Conservation (phyloP, 331 rosid species). For the Cucumis variabilis region DNA sequence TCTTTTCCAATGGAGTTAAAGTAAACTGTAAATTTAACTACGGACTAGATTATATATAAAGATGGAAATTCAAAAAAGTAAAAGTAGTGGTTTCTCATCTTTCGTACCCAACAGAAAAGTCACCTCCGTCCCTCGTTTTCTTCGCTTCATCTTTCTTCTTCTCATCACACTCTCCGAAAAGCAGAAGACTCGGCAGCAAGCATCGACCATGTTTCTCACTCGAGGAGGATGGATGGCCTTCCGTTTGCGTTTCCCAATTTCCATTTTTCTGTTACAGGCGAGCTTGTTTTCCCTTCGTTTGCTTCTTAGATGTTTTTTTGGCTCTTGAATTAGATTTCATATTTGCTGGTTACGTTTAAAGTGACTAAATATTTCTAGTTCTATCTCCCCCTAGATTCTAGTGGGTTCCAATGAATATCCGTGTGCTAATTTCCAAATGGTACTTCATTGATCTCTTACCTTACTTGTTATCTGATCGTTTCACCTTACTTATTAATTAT, state of each 20-base stretch:
- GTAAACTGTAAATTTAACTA: too few species aligned
- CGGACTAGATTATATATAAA: too few species aligned
- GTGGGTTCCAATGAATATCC: neutral
- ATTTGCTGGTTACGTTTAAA: neutral
- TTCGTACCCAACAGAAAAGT: neutral
- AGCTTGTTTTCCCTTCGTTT: neutral
- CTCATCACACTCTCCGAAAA: neutral
- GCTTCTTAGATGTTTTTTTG: neutral
- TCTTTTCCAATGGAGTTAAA: too few species aligned
- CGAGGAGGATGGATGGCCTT: conserved; percentile 40
- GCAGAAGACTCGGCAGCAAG: neutral
- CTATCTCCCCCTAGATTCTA: neutral
- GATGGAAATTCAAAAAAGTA: neutral
- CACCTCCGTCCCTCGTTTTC: neutral
- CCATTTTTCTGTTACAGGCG: conserved; percentile 43
- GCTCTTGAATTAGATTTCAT: neutral
- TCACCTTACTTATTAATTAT: neutral
- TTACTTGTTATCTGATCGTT: neutral
- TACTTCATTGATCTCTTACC: neutral
- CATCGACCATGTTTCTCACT: conserved; percentile 25
- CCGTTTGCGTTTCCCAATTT: conserved; percentile 29
- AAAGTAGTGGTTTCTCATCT: neutral
- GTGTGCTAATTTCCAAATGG: neutral
- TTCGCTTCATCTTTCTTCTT: neutral
- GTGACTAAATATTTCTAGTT: neutral